Percentiles rank a stretch among this genome's conserved stretches.
Conservation (phyloP, 345 rosid species). For the Eutrema heterophyllum region DNA sequence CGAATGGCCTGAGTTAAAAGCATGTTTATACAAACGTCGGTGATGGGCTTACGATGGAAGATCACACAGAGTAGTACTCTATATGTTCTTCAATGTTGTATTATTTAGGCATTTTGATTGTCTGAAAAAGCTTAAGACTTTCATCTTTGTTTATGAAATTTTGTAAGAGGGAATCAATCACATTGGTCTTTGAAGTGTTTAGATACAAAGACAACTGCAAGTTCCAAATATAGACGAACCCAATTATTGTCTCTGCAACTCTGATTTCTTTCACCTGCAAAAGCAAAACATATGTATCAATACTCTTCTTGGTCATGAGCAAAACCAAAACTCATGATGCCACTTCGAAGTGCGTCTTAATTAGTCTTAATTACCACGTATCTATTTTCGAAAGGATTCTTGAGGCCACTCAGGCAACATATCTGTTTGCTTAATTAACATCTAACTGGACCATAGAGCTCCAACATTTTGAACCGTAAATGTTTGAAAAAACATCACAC, state of each 20-base stretch:
- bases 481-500: background rate
- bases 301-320: too few relatives aligned
- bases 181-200: background rate
- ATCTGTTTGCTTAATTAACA: too few relatives aligned
- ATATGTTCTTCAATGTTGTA: background rate
- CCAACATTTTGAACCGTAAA: constrained; percentile 49
- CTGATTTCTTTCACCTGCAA: too few relatives aligned
- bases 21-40: constrained; percentile 89
- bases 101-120: background rate
- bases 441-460: constrained; percentile 81
- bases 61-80: background rate
- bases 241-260: too few relatives aligned
- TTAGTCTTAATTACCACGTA: too few relatives aligned
- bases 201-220: too few relatives aligned
- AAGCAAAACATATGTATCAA: too few relatives aligned
- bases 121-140: background rate
- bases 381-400: too few relatives aligned
- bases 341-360: too few relatives aligned
- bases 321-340: too few relatives aligned
- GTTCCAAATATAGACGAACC: too few relatives aligned
- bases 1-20: constrained; percentile 84
- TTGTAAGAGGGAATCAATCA: background rate
- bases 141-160: background rate
- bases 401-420: too few relatives aligned
- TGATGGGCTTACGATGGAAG: constrained; percentile 54